Conservation (phyloP, 148 eudicot genomes). For the Camellia sinensis region DNA sequence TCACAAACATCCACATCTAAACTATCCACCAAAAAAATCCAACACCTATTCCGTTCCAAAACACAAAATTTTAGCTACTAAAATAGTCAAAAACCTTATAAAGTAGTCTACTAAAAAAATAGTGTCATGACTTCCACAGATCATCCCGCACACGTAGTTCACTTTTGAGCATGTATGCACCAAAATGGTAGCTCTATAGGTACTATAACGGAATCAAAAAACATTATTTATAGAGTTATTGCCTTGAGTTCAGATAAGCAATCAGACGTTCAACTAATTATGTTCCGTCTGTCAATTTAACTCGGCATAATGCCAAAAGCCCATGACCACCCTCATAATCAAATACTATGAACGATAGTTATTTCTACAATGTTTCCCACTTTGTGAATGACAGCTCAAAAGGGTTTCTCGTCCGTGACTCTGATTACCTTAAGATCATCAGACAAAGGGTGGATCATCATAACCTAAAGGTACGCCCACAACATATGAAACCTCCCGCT, state of each 20-base stretch:
- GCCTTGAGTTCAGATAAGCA: not conserved
- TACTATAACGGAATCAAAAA: not conserved
- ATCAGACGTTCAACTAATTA: not conserved
- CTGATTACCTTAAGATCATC: not conserved
- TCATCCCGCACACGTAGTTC: too few relatives aligned
- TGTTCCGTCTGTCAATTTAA: not conserved
- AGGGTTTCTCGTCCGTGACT: slow-evolving; percentile 69
- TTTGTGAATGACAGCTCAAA: slow-evolving; percentile 56
- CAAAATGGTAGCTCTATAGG: not conserved
- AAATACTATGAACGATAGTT: not conserved
- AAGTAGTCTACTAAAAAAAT: too few relatives aligned
- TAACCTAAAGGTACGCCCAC: slow-evolving; percentile 5
- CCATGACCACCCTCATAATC: not conserved
- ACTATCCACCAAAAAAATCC: too few relatives aligned
- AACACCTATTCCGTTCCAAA: too few relatives aligned
- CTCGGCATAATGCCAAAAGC: not conserved
- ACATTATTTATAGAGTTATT: not conserved
- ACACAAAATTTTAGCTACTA: too few relatives aligned
- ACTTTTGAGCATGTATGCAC: too few relatives aligned
- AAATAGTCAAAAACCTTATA: too few relatives aligned
- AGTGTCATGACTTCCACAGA: too few relatives aligned
- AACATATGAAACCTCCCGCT: not conserved
- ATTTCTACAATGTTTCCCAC: not conserved
- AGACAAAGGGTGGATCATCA: not conserved
- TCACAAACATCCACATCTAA: too few relatives aligned